These are phyloP conservation scores for Hanseniaspora hatyaiensis DNA, from an alignment of 805 yeast genomes.

Conservation along the genomic window DNA sequence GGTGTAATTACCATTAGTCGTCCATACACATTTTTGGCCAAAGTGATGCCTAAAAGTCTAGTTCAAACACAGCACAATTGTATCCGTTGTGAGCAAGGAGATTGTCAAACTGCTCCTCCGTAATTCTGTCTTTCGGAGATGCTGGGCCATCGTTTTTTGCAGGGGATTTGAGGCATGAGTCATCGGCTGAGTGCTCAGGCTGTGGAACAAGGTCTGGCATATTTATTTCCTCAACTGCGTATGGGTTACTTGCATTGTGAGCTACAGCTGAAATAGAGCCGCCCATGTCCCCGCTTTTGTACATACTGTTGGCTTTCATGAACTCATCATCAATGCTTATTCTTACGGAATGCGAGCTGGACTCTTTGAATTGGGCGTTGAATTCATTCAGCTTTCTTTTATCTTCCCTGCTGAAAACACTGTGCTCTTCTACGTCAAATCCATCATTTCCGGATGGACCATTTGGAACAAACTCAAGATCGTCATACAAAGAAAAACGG, in stretches of 20 bases:
- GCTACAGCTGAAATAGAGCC: not conserved
- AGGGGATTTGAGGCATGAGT: too few species aligned
- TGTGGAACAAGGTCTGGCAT: not conserved
- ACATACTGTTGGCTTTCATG: not conserved
- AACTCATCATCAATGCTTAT: slow-evolving; percentile 4
- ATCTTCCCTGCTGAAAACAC: slow-evolving; percentile 1
- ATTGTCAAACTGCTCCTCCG: slow-evolving; percentile 1
- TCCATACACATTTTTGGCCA: too few species aligned
- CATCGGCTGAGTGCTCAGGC: not conserved
- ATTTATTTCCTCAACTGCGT: not conserved
- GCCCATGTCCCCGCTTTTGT: not conserved
- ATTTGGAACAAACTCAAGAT: slow-evolving; percentile 2
- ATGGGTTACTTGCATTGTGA: not conserved
- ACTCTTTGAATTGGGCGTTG: slow-evolving; percentile 3
- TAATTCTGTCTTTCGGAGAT: not conserved
- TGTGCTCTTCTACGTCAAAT: not conserved
- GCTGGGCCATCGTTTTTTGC: not conserved
- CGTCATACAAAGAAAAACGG: not conserved
- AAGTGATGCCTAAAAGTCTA: slow-evolving; percentile 4
- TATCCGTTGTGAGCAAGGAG: not conserved
- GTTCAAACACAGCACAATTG: not conserved
- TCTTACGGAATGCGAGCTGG: not conserved
- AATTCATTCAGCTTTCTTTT: slow-evolving; percentile 14
- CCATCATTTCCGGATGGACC: not conserved
- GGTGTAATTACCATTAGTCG: too few species aligned